Evolutionary conservation across 495 filamentous ascomycete species (phyloP), one percentile per base, ranked within the genome.

Genomic region (Penicillium ucsense): DNA sequence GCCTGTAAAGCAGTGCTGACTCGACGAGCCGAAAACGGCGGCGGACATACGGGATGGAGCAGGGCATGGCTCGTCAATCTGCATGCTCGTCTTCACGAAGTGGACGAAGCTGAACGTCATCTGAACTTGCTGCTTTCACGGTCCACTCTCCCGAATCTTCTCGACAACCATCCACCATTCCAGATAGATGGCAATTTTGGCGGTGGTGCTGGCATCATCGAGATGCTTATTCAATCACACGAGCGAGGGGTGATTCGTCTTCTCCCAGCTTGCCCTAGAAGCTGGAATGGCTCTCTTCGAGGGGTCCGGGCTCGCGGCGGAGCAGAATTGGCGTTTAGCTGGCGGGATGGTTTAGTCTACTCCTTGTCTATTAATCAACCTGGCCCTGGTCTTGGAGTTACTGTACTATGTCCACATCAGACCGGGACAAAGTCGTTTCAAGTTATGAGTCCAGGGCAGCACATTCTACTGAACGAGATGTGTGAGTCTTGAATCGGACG

Each of bases 121-220:
- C 46, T 73, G 4, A 56, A 70, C 34, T 45, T 48, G 35, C 59
- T 72, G 27, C 48, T 76, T 11, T 52, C 67, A 11, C 54, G 58
- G 8, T 73, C 63, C 7, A 72, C 73, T 0, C 50, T 66, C 7
- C 62, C 56, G 4, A 73, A 72, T 47, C 49, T 75, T 20, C 56
- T 67, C 32, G 70, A 74, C 40, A 70, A 61, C 5, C 66, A 76
- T 46, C 64, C 62, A 5, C 64, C 64, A 34, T 69, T 72, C 36
- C 73, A 77, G 53, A 77, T 79, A 31, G 75, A 79, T 49, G 75
- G 74, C 5, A 77, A 77, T 49, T 77, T 75, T 55, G 76, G 76
- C 1, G 65, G 65, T 28, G 63, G 60, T 4, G 69, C 72, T 5
- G 73, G 66, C 4, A 65, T 79, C 27, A 51, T 70, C 7, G 76